Evolutionary conservation across 2,329 filamentous ascomycete species (phyloP).

Genomic region (Apiospora marii): DNA sequence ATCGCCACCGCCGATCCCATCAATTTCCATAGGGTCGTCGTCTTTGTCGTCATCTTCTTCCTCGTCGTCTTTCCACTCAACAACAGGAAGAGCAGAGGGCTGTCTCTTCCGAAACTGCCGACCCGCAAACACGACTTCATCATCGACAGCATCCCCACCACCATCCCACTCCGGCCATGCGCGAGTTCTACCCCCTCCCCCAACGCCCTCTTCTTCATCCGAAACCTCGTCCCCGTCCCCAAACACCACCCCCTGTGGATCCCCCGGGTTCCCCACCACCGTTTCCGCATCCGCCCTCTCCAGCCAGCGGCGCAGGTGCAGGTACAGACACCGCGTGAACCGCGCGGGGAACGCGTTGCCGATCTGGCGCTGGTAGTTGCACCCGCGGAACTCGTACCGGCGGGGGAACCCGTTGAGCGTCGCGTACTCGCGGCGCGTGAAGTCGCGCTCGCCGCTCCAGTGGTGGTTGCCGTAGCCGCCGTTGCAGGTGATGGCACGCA

Average conservation of each 20-base stretch:
- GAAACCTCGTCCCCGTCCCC: neutral
- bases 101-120: neutral
- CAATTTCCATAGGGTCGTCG: neutral
- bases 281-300: constrained; percentile 48
- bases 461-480: constrained; percentile 68
- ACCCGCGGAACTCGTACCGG: constrained; percentile 63
- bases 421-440: constrained; percentile 74
- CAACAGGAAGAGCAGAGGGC: neutral
- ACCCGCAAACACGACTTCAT: neutral
- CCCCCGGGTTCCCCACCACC: neutral
- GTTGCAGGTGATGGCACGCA: constrained; percentile 69
- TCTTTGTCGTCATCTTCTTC: neutral
- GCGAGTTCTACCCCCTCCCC: neutral
- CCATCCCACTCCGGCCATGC: neutral
- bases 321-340: constrained; percentile 58
- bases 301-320: constrained; percentile 56
- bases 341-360: constrained; percentile 80
- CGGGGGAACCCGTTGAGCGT: constrained; percentile 74
- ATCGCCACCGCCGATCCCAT: neutral
- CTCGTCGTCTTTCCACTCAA: neutral
- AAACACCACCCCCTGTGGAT: neutral
- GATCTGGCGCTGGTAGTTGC: constrained; percentile 67
- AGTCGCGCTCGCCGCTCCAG: constrained; percentile 67
- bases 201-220: neutral
- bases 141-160: neutral